Base-by-base conservation (phyloP, 1,284 basidiomycete species). In the Meripilus lineatus region DNA sequence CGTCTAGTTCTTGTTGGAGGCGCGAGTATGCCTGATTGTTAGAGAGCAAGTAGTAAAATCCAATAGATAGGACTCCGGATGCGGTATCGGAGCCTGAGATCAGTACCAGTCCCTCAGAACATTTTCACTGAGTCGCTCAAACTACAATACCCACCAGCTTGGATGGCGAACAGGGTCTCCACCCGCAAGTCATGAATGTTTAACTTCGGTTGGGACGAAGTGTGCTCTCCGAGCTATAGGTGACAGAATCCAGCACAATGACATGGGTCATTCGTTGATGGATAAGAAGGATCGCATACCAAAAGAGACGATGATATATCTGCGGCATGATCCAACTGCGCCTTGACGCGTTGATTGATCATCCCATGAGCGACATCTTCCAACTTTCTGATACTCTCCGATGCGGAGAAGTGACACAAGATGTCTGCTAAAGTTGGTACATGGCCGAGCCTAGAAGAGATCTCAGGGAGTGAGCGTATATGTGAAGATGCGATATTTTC, bases 1-100 rank as follows among this genome's bases (percentile, higher is more conserved):
- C 21, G 39, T 55, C 50, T 11, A 59, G 48, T 34, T 61, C 58
- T 11, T 22, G 39, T 11, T 44, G 42, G n/a, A 61, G 54, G n/a
- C 37, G 44, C 21, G 43, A 20, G 32, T 48, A 45, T 10, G 43
- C 40, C n/a, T 42, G 36, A 1, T 48, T 54, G 33, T 53, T 26
- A 15, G 13, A 21, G 14, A 52, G 39, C 26, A 59, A 42, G 38
- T 43, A 45, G 44, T 52, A 60, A 32, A 58, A 39, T 23, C 40
- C 35, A 38, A 54, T 49, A 15, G 49, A 48, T 3, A 58, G 32
- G 5, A 49, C 42, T 10, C 37, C 45, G 2, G 57, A 26, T 2
- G 50, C 50, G 4, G 54, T 55, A 35, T 59, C 55, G 10, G 54
- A 50, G 18, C 58, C 58, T 45, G 47, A 39, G 22, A 25, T 17